phyloP scores from a whole-genome alignment of 805 yeast species.

The Cyberlindnera americana region DNA sequence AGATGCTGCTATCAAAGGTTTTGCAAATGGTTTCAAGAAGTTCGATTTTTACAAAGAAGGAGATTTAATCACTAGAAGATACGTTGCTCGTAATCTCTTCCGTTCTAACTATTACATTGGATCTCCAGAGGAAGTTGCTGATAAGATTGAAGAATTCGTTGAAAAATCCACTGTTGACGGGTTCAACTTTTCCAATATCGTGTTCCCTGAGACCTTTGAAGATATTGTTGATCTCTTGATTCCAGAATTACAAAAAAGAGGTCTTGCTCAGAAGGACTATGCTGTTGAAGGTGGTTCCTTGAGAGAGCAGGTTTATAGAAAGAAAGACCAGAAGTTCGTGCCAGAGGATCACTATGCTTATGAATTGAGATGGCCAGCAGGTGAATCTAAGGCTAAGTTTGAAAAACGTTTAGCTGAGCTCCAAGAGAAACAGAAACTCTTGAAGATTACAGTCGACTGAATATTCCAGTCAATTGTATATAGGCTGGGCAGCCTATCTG shows the following conservation, averaged over 20 bases:
- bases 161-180: constrained; percentile 40
- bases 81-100: constrained; percentile 27
- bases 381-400: constrained; percentile 30
- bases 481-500: no score
- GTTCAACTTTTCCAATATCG: constrained; percentile 39
- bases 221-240: constrained; percentile 35
- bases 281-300: constrained; percentile 33
- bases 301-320: constrained; percentile 33
- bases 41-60: constrained; percentile 24
- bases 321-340: constrained; percentile 24
- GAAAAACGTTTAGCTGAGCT: constrained; percentile 21
- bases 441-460: constrained; percentile 9
- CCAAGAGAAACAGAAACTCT: constrained; percentile 8
- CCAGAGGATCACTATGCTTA: constrained; percentile 25
- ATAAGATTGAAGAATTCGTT: constrained; percentile 38
- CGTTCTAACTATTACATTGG: constrained; percentile 30
- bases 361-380: constrained; percentile 24
- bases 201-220: constrained; percentile 40
- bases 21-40: constrained; percentile 29
- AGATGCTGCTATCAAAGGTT: constrained; percentile 33
- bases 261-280: constrained; percentile 32
- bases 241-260: constrained; percentile 38
- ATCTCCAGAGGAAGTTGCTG: constrained; percentile 39
- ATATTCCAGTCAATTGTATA: no score
- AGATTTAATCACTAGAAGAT: constrained; percentile 30